Conservation (phyloP, 2,329 filamentous ascomycete genomes). For the Claviceps sp. region DNA sequence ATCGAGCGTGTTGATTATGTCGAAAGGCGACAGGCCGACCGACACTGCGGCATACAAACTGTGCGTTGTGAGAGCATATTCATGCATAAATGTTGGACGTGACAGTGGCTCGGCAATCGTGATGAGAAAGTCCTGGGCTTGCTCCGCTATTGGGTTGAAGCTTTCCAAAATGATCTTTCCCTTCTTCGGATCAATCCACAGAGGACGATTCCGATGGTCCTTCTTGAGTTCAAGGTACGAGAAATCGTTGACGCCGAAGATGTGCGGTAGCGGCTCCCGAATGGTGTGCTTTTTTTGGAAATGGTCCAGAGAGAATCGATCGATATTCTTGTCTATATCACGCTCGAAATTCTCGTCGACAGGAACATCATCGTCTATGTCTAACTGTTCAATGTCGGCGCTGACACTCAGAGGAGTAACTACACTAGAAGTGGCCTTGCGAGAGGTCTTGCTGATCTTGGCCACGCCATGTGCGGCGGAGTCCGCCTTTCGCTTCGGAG, state of each 20-base stretch:
- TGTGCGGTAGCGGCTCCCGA: conserved; percentile 31
- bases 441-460: conserved; percentile 44
- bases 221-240: conserved; percentile 71
- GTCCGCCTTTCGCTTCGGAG: conserved; percentile 56
- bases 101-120: conserved; percentile 91
- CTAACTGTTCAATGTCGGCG: conserved; percentile 34
- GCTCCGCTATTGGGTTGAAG: conserved; percentile 74
- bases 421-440: conserved; percentile 46
- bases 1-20: conserved; percentile 83
- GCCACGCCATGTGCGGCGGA: conserved; percentile 30
- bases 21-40: conserved; percentile 75
- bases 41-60: conserved; percentile 92
- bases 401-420: conserved; percentile 45
- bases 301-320: conserved; percentile 42
- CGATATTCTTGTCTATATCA: conserved; percentile 43
- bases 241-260: conserved; percentile 52
- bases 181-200: conserved; percentile 85
- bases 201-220: conserved; percentile 76
- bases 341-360: conserved; percentile 39
- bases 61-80: conserved; percentile 83
- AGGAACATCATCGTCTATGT: conserved; percentile 31
- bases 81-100: conserved; percentile 79
- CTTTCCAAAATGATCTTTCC: conserved; percentile 87
- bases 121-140: conserved; percentile 88
- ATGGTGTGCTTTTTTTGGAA: conserved; percentile 33